Evolutionary conservation across 495 filamentous ascomycete genomes (phyloP), one percentile per base, ranked within the genome.

Genomic region (Penicillium simplicissimum): DNA sequence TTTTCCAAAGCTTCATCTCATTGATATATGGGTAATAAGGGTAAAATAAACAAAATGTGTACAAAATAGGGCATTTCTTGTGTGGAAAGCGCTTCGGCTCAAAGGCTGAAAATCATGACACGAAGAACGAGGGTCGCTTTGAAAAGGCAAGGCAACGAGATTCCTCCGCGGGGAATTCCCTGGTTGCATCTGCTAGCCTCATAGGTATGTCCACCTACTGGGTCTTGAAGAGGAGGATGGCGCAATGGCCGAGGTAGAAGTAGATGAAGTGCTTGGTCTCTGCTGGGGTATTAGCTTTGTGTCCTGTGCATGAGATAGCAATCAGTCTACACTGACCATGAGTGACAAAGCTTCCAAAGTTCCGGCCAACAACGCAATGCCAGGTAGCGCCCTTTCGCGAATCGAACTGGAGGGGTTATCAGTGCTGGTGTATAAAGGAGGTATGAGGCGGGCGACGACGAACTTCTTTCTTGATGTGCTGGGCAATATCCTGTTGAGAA

Each of bases 211-310:
- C 45, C 23, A 51, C 56, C 79, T 85, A 97, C 83, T 97, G 93
- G 25, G 95, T 99, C 86, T 99, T 99, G 86, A 98, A 99, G 57
- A 99, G 87, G 45, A 99, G 88, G 69, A 99, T 97, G 19, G 95
- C 95, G 74, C 91, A 97, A 82, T 97, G 95, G 52, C 95, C 95
- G 61, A 98, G 90, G 79, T 98, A 98, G 84, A 99, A 99, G 82
- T 99, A 99, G 73, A 98, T 97, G 81, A 99, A 99, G 78, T 99
- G 95, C 79, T 97, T 97, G 42, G 95, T 97, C 74, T 99, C 93
- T 97, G 79, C 4, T 28, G 51, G 48, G 31, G 28, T 31, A 21
- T 66, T 17, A 69, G 70, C 60, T 60, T 19, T 61, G 28, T 33
- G 21, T 25, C 17, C 45, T 28, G 25, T 17, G 55, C 5, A 53